phyloP scores from a whole-genome alignment of 768 basidiomycete genomes.

The Russula olivacea region DNA sequence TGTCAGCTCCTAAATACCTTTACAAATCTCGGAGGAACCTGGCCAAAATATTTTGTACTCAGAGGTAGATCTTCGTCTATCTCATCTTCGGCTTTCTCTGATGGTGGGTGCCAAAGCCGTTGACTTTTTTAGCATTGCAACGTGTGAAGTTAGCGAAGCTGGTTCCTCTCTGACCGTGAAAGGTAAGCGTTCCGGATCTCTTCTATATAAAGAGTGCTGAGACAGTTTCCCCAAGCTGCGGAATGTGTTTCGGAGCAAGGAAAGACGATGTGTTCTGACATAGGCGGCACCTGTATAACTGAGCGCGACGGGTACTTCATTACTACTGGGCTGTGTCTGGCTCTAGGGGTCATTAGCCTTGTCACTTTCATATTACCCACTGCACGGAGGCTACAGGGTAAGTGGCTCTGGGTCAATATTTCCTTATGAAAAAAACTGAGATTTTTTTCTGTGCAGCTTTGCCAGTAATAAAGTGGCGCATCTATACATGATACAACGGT shows the following conservation, averaged over 20 bases:
- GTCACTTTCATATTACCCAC: conserved; percentile 77
- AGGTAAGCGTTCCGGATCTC: conserved; percentile 37
- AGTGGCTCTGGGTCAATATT: conserved; percentile 28
- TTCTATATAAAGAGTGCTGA: neutral
- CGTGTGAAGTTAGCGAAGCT: conserved; percentile 65
- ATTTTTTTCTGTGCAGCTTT: conserved; percentile 41
- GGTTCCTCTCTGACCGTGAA: conserved; percentile 45
- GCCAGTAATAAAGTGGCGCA: conserved; percentile 66
- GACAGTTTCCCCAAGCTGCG: conserved; percentile 41
- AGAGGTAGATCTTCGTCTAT: conserved; percentile 48
- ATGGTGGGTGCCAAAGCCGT: conserved; percentile 49
- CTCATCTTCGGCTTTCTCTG: conserved; percentile 7
- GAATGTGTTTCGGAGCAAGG: conserved; percentile 95
- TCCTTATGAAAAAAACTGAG: neutral
- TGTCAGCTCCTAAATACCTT: conserved; percentile 88
- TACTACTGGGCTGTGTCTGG: conserved; percentile 72
- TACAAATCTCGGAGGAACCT: conserved; percentile 94
- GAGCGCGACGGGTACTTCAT: conserved; percentile 91
- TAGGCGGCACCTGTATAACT: conserved; percentile 76
- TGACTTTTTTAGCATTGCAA: conserved; percentile 81
- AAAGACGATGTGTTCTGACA: conserved; percentile 64
- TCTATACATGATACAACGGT: conserved; percentile 40
- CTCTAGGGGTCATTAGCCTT: conserved; percentile 67
- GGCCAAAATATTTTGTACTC: conserved; percentile 96
- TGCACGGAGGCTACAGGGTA: conserved; percentile 81